Evolutionary conservation across 108 stramenopile species (phyloP), one percentile per base, ranked within the genome.

Genomic region (Nitzschia inconspicua): DNA sequence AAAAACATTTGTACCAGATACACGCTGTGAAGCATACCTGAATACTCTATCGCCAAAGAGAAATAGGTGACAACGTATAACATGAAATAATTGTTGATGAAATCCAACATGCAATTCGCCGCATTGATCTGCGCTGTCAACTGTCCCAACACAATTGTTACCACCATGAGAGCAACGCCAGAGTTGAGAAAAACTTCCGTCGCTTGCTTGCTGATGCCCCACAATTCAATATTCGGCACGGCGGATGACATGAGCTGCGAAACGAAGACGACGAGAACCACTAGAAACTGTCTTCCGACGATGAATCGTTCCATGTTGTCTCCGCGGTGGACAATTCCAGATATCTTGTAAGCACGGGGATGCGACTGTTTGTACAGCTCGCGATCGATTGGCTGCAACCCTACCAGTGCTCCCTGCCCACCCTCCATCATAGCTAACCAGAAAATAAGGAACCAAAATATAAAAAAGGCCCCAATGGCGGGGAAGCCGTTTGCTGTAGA

Each of bases 371-470:
- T 55, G 57, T 83, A 83, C 13, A 72, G 47, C 22, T 63, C 37
- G 28, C 69, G 63, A 47, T 79, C 66, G 26, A 82, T 66, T 9
- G 82, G 74, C 14, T 68, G 60, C 1, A 88, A 58, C 1, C 86
- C 86, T 16, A 88, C 78, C 23, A 88, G 57, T 7, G 66, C 64
- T 23, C 72, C 80, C 49, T 88, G 86, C 22, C 81, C 83, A 34
- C 86, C 86, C 53, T 88, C 86, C 57, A 84, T 73, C 68, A 75
- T 63, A 22, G 69, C 76, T 23, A 88, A 57, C 83, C 83, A 84
- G 0, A 72, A 16, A 28, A 88, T 62, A 24, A 72, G 44, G 14
- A 68, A 52, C 56, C 68, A 80, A 37, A 82, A 48, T 8, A 88
- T 22, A 27, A 68, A 22, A 25, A 82, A 66, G 3, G 76, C 65